Percentiles rank a stretch among this genome's conserved stretches.
Evolutionary conservation across 208 protist genomes (phyloP).

Genomic region (Porcisia hertigi): DNA sequence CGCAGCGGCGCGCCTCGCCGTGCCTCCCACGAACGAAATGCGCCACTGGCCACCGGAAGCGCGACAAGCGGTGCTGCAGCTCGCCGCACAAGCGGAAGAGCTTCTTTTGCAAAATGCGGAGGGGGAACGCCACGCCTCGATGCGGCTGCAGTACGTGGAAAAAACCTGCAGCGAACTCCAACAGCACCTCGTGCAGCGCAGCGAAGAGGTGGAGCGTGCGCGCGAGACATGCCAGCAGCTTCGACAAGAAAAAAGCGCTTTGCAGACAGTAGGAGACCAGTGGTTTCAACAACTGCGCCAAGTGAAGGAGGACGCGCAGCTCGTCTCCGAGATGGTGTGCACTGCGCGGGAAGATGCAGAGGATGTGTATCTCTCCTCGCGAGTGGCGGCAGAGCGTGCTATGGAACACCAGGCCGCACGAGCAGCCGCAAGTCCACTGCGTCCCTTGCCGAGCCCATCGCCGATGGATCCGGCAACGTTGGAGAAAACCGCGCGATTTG

Average conservation of each 20-base stretch:
- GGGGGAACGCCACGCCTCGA: conserved; percentile 43
- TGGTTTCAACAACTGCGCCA: conserved; percentile 55
- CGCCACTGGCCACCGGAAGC: conserved; percentile 53
- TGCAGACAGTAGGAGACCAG: conserved; percentile 32
- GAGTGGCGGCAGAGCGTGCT: conserved; percentile 16
- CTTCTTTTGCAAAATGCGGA: conserved; percentile 59
- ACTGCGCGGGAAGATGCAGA: conserved; percentile 57
- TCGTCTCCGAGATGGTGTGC: conserved; percentile 71
- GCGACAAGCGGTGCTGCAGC: conserved; percentile 39
- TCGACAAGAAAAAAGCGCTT: conserved; percentile 36
- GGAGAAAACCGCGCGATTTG: conserved; percentile 45
- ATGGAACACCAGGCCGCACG: conserved; percentile 14
- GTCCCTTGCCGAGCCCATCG: background rate
- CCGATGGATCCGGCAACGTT: conserved; percentile 19
- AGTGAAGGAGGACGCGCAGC: conserved; percentile 67
- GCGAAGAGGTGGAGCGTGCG: conserved; percentile 33
- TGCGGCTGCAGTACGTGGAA: conserved; percentile 51
- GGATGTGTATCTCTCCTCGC: conserved; percentile 36
- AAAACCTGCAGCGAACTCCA: conserved; percentile 50
- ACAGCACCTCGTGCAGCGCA: conserved; percentile 28
- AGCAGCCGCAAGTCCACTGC: conserved; percentile 8
- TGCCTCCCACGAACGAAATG: conserved; percentile 31
- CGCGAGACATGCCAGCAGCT: conserved; percentile 41
- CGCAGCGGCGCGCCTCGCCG: conserved; percentile 5
- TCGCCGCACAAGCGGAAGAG: conserved; percentile 50